These are phyloP conservation scores for Fraxinus pennsylvanica DNA, from an alignment of 257 asterid genomes.

Conservation along the genomic window DNA sequence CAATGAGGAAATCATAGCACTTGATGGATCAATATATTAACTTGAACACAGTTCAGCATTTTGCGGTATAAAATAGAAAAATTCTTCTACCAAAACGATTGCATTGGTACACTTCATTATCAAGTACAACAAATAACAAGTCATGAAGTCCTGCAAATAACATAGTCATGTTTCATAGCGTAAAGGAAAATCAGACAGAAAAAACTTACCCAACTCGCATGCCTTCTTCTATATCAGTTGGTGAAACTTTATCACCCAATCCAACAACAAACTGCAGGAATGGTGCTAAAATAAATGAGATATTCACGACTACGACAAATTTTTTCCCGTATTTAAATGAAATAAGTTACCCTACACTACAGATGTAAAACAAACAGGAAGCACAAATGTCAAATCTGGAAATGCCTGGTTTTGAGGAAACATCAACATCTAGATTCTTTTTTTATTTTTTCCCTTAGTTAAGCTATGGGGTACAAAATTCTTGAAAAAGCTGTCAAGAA, in stretches of 20 bases:
- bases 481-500: constrained; percentile 12
- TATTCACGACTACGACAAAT: background rate
- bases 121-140: background rate
- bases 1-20: background rate
- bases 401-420: background rate
- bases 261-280: constrained; percentile 89
- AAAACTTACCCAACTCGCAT: constrained; percentile 89
- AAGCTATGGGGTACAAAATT: constrained; percentile 9
- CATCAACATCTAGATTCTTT: background rate
- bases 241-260: constrained; percentile 93
- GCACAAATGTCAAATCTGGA: background rate
- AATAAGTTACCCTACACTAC: background rate
- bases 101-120: background rate
- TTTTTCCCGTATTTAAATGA: background rate
- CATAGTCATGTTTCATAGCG: background rate
- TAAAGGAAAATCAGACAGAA: background rate
- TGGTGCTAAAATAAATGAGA: constrained; percentile 11
- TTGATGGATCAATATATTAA: background rate
- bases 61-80: background rate
- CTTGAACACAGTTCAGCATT: background rate
- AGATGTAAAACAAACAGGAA: background rate
- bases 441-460: background rate
- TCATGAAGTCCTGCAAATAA: constrained; percentile 2
- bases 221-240: constrained; percentile 98
- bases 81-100: background rate